Conservation (phyloP, 257 asterid species). For the Ocimum tenuiflorum region DNA sequence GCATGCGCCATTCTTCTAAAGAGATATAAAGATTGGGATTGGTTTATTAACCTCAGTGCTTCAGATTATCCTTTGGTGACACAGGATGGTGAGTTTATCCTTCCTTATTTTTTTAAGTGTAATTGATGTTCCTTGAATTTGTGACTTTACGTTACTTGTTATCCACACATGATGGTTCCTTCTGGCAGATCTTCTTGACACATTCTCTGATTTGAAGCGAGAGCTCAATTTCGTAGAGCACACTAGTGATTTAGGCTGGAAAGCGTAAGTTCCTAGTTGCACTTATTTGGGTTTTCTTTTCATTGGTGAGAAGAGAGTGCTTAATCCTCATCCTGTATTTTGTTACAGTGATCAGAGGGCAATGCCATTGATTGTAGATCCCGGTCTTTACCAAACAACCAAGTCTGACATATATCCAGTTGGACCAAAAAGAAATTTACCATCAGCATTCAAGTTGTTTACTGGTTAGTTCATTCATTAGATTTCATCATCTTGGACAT, state of each 20-base stretch:
- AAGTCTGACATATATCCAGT: slow-evolving; percentile 65
- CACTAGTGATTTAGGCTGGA: slow-evolving; percentile 70
- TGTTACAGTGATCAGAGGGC: slow-evolving; percentile 51
- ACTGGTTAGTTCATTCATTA: slow-evolving; percentile 56
- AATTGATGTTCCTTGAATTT: not conserved
- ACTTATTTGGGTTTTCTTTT: not conserved
- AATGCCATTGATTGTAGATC: slow-evolving; percentile 71
- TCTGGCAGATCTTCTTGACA: slow-evolving; percentile 59
- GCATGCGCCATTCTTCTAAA: slow-evolving; percentile 87
- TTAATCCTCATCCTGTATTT: not conserved
- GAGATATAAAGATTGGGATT: slow-evolving; percentile 77
- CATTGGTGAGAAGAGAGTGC: not conserved
- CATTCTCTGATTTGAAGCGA: slow-evolving; percentile 45
- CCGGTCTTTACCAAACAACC: slow-evolving; percentile 63
- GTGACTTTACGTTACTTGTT: not conserved
- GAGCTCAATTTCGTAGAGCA: slow-evolving; percentile 62
- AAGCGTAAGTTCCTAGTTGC: slow-evolving; percentile 44
- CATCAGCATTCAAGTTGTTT: slow-evolving; percentile 75
- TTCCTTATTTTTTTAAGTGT: not conserved
- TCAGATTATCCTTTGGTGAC: slow-evolving; percentile 97
- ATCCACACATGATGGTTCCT: slow-evolving; percentile 3
- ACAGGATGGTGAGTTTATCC: slow-evolving; percentile 68
- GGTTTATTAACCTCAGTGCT: slow-evolving; percentile 97
- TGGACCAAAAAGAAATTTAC: slow-evolving; percentile 50
- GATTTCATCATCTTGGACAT: slow-evolving; percentile 2